A percentile compares a stretch with the other conserved stretches of the same genome.
Evolutionary conservation across 176 grass and related monocot species (phyloP).

Genomic region (Themeda triandra): DNA sequence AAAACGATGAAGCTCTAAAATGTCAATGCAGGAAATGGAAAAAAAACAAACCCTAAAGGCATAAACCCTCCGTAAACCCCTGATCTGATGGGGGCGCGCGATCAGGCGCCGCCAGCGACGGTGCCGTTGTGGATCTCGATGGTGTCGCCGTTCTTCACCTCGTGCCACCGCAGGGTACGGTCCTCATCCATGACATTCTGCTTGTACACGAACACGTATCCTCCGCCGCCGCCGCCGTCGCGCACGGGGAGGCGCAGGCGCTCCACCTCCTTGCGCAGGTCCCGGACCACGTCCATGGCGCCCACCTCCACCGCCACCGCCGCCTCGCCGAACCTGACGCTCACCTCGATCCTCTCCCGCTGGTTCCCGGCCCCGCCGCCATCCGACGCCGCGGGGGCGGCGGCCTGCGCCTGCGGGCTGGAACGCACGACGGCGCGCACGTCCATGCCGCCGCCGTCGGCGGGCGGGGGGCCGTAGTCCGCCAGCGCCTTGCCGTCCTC

Average conservation of each 20-base stretch:
- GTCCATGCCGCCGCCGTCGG: constrained; percentile 8
- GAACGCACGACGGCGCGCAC: constrained; percentile 15
- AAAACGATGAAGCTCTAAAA: background rate
- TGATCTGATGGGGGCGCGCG: background rate
- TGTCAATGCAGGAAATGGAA: background rate
- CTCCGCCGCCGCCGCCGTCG: constrained; percentile 5
- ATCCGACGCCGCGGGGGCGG: background rate
- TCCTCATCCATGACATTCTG: constrained; percentile 67
- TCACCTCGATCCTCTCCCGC: constrained; percentile 31
- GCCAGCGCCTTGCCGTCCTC: constrained; percentile 30
- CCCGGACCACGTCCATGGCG: constrained; percentile 16
- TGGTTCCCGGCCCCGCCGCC: background rate
- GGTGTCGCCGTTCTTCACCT: constrained; percentile 50
- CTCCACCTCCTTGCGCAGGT: constrained; percentile 38
- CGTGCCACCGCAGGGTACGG: constrained; percentile 57
- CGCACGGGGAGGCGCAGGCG: background rate
- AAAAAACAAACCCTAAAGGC: background rate
- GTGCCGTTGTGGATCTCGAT: constrained; percentile 56
- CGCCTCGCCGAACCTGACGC: constrained; percentile 27
- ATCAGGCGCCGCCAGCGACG: constrained; percentile 36
- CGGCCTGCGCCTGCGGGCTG: too few species aligned
- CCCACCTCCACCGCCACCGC: constrained; percentile 39
- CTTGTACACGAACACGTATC: constrained; percentile 57
- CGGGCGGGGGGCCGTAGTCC: constrained; percentile 17
- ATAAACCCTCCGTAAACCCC: background rate